Base-by-base conservation (phyloP, 768 basidiomycete genomes). In the Crucibulum laeve region DNA sequence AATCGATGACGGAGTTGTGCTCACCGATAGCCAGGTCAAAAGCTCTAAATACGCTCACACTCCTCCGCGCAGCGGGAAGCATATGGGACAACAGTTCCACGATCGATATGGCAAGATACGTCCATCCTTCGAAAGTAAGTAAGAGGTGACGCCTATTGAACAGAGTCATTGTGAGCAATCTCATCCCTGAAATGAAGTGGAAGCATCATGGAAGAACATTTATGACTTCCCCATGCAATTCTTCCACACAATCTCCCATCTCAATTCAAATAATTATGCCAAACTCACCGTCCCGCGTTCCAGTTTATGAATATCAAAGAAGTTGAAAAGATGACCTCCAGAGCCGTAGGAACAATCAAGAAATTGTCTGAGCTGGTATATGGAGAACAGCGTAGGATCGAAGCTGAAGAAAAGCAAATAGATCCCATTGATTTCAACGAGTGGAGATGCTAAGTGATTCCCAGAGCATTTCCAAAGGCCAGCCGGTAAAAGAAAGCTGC, bases 331-430 rank as follows among this genome's bases (percentile, higher is more conserved):
- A 88, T 54, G 47, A 79, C 59, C 61, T 88, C 86, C 40, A 88
- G 56, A 30, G 63, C 76, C 14, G 81, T 71, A 23, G 86, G 85
- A 47, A 87, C 71, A 49, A 87, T 61, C 43, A 88, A 62, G 30
- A 74, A 52, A 42, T 67, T 70, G 61, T 88, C 62, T 19, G 65
- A 51, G 38, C 46, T 54, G 40, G 70, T 65, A 45, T 84, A 70
- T 34, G 72, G 68, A 48, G 74, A 61, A 58, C 87, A 91, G 47
- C 87, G 87, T 49, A 91, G 76, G 49, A 79, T 84, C 30, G 83
- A 63, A 45, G 81, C 77, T 26, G 77, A 65, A 23, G 88, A 89
- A 48, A 90, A 67, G 63, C 87, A 91, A 54, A 79, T 64, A 46
- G 73, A 70, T 65, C 62, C 69, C 74, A 74, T 75, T 18, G 18